phyloP scores from a whole-genome alignment of 139 green algal species.

The Tetraselmis striata region DNA sequence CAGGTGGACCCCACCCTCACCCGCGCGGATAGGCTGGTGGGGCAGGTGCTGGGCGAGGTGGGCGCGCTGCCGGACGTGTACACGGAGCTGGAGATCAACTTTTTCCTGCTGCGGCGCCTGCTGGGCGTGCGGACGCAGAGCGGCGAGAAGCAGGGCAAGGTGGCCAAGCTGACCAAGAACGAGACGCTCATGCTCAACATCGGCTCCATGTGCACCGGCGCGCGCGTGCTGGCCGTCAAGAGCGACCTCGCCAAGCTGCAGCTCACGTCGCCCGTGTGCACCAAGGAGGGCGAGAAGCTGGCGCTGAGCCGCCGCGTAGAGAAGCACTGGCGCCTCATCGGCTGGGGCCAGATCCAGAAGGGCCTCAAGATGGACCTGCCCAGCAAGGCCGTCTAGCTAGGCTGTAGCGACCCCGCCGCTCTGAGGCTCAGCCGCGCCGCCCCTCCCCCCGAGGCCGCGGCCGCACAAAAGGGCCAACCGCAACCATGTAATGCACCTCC shows the following conservation, averaged over 20 bases:
- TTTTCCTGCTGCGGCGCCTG: constrained; percentile 95
- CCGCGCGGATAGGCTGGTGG: constrained; percentile 91
- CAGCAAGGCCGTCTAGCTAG: background rate
- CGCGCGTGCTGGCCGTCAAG: constrained; percentile 92
- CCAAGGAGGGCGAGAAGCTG: constrained; percentile 96
- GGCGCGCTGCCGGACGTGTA: constrained; percentile 92
- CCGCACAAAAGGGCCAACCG: no score
- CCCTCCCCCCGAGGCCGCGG: no score
- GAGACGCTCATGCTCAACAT: constrained; percentile 99
- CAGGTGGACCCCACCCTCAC: constrained; percentile 96
- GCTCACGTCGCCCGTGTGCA: constrained; percentile 96
- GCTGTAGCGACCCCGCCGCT: no score
- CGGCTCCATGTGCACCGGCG: constrained; percentile 97
- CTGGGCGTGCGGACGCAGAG: constrained; percentile 89
- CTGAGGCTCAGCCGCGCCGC: no score
- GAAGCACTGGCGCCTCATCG: constrained; percentile 98
- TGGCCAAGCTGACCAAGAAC: constrained; percentile 92
- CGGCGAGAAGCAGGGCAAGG: constrained; percentile 32
- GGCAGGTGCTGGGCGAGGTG: constrained; percentile 93
- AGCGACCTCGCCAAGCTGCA: constrained; percentile 97
- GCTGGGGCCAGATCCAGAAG: constrained; percentile 94
- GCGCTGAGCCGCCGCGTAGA: constrained; percentile 91
- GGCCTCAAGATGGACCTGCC: constrained; percentile 64
- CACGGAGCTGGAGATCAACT: constrained; percentile 98
- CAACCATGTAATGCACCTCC: no score